Percentiles rank a stretch among this genome's conserved stretches.
Evolutionary conservation across 306 rosid species (phyloP).

Genomic region (Spatholobus suberectus): DNA sequence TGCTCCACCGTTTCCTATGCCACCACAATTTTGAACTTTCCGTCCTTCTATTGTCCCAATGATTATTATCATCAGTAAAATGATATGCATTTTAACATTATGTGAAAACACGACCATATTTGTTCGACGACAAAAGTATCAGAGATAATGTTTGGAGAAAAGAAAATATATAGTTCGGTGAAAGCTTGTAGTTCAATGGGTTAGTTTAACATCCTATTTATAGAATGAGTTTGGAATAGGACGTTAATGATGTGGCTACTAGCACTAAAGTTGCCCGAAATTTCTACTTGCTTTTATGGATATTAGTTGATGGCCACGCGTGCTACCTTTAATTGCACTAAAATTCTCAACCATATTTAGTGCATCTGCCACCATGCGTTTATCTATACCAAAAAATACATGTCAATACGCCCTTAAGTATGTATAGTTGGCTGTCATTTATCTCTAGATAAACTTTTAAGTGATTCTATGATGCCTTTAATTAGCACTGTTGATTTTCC

Average conservation of each 20-base stretch:
- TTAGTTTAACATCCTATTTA: slow-evolving; percentile 42
- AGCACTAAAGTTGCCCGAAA: slow-evolving; percentile 34
- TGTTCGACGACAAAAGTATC: not conserved
- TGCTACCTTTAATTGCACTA: slow-evolving; percentile 46
- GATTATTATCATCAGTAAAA: slow-evolving; percentile 10
- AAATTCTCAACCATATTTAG: slow-evolving; percentile 40
- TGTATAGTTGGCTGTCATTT: slow-evolving; percentile 5
- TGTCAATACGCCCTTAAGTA: slow-evolving; percentile 31
- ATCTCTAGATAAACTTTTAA: not conserved
- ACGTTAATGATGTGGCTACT: slow-evolving; percentile 26
- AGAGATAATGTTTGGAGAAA: not conserved
- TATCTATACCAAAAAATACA: slow-evolving; percentile 31
- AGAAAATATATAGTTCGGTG: not conserved
- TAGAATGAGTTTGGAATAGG: not conserved
- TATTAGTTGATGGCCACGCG: slow-evolving; percentile 30
- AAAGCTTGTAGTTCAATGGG: slow-evolving; percentile 11
- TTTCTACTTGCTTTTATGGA: slow-evolving; percentile 26
- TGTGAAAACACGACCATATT: slow-evolving; percentile 30
- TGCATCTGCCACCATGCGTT: slow-evolving; percentile 53
- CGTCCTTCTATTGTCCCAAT: slow-evolving; percentile 8
- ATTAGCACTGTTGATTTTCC: not conserved
- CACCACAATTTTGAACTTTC: not conserved
- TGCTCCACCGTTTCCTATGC: not conserved
- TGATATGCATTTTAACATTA: not conserved
- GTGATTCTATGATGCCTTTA: not conserved